phyloP scores from a whole-genome alignment of 345 rosid species.

The Streptanthus diversifolius region DNA sequence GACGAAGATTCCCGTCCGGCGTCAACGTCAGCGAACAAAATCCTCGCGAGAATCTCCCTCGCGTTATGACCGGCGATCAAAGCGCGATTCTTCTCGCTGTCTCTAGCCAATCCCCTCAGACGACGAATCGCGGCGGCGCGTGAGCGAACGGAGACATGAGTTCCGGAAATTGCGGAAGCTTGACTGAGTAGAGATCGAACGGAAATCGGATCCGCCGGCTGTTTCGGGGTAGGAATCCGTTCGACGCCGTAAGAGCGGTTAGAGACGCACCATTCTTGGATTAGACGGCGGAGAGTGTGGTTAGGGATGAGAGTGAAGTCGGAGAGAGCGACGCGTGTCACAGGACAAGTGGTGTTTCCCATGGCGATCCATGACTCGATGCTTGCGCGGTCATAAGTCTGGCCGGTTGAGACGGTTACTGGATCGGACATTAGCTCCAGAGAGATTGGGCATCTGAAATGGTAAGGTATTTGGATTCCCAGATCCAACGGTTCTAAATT shows the following conservation, averaged over 20 bases:
- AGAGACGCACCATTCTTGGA: conserved; percentile 97
- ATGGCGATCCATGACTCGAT: conserved; percentile 96
- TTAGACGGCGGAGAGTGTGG: conserved; percentile 96
- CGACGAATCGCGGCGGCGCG: conserved; percentile 79
- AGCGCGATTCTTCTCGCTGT: conserved; percentile 75
- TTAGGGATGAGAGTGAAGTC: conserved; percentile 91
- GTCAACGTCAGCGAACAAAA: conserved; percentile 45
- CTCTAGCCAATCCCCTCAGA: conserved; percentile 77
- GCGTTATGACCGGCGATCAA: conserved; percentile 64
- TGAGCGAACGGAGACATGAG: conserved; percentile 37
- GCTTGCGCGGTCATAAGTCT: conserved; percentile 91
- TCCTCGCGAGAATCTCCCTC: conserved; percentile 37
- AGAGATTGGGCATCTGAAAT: conserved; percentile 96
- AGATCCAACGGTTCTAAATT: conserved; percentile 80
- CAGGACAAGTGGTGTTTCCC: conserved; percentile 93
- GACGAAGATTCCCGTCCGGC: conserved; percentile 2
- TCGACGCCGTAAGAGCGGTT: conserved; percentile 72
- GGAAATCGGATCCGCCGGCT: conserved; percentile 78
- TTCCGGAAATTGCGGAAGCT: conserved; percentile 45
- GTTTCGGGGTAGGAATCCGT: conserved; percentile 93
- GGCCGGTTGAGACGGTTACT: conserved; percentile 85
- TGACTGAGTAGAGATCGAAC: conserved; percentile 62
- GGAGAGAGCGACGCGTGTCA: conserved; percentile 65
- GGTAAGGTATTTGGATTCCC: conserved; percentile 71
- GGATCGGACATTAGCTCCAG: conserved; percentile 98